phyloP scores from a whole-genome alignment of 306 rosid genomes.

The Prunus dulcis region DNA sequence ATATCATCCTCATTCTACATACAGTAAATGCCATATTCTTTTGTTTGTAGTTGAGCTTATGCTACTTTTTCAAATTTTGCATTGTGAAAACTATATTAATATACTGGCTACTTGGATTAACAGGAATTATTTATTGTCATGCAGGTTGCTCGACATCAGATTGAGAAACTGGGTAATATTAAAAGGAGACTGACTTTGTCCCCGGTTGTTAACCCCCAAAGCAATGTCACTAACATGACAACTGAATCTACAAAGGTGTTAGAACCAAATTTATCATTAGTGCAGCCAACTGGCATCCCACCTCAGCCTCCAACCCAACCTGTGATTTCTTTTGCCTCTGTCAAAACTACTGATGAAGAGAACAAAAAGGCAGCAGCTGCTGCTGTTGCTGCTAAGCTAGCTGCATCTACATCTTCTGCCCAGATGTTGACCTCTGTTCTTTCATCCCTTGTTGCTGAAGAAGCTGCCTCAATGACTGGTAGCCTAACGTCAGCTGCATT shows the following conservation, averaged over 20 bases:
- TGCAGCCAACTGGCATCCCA: slow-evolving; percentile 35
- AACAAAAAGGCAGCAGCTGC: slow-evolving; percentile 80
- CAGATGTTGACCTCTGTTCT: slow-evolving; percentile 87
- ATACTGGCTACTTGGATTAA: not conserved
- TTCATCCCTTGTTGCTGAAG: slow-evolving; percentile 93
- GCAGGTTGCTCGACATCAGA: slow-evolving; percentile 66
- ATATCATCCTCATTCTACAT: not conserved
- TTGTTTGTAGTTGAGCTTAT: not conserved
- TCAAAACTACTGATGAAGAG: slow-evolving; percentile 66
- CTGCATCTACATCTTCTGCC: slow-evolving; percentile 92
- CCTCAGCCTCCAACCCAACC: slow-evolving; percentile 47
- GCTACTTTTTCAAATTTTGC: not conserved
- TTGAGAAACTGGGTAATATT: slow-evolving; percentile 53
- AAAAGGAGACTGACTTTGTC: slow-evolving; percentile 42
- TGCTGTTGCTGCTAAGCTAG: slow-evolving; percentile 89
- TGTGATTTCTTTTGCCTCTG: slow-evolving; percentile 45
- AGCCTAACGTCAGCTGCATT: slow-evolving; percentile 47
- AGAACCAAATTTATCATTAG: slow-evolving; percentile 43
- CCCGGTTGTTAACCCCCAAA: slow-evolving; percentile 14
- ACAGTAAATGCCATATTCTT: not conserved
- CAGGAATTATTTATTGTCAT: slow-evolving; percentile 11
- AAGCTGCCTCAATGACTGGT: slow-evolving; percentile 70
- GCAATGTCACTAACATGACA: slow-evolving; percentile 24
- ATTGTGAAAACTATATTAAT: not conserved
- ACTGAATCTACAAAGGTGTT: slow-evolving; percentile 36